Evolutionary conservation across 768 basidiomycete species (phyloP), one percentile per base, ranked within the genome.

Genomic region (Thelephora ganbajun): DNA sequence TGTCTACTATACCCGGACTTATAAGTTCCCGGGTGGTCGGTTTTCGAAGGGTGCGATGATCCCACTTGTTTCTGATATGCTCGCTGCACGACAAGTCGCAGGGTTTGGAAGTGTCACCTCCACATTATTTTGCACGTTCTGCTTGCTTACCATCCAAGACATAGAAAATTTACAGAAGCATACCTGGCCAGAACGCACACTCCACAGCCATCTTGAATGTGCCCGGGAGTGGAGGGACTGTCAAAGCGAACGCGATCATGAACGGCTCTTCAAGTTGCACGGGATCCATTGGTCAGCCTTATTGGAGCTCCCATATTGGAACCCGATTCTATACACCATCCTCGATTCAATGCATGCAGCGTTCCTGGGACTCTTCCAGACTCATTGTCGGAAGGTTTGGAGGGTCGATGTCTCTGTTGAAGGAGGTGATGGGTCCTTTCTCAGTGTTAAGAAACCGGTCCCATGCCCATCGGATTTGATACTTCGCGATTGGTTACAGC

Each of bases 331-430:
- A 3, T 63, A 53, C 42, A 43, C 61, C 4, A 53, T 66, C 0
- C 52, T 70, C 9, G 68, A 72, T 45, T 48, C 63, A 1, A 70
- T 71, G 69, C 71, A 72, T 50, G 61, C 58, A 14, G 54, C 71
- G 0, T 60, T 64, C 35, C 59, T 70, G 1, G 64, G 66, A 5
- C 41, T 61, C 1, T 47, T 66, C 3, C 52, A 59, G 18, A 56
- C 62, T 18, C 68, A 71, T 45, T 62, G 58, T 39, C 55, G 58
- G 4, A 44, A 51, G 1, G 36, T 65, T 1, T 59, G 56, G 44
- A 46, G 50, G 3, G 57, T 62, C 19, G 55, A 63, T 44, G 33
- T 57, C 16, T 19, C 16, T 16, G 35, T 16, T 36, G 35, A 36
- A 11, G 35, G 35, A 11, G 35, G 16, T 36, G 35, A 16, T 36